Evolutionary conservation across 768 basidiomycete genomes (phyloP).

Genomic region (Hortiboletus campestris): DNA sequence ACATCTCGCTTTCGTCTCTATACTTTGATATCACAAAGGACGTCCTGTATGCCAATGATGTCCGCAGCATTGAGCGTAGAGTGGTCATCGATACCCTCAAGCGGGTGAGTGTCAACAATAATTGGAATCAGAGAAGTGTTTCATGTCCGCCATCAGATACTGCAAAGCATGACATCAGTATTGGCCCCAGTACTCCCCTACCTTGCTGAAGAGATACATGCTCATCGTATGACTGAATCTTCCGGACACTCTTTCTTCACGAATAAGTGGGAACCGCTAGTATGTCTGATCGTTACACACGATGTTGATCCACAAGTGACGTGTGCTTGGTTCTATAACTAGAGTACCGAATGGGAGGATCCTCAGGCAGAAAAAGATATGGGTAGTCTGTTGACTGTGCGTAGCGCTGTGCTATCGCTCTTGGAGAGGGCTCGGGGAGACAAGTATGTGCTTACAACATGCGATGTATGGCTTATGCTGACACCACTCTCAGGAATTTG

Average conservation of each 20-base stretch:
- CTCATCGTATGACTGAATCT: slow-evolving; percentile 17
- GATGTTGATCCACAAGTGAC: neutral
- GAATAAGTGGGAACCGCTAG: slow-evolving; percentile 66
- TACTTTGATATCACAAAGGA: slow-evolving; percentile 96
- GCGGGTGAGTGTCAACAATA: slow-evolving; percentile 44
- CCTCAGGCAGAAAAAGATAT: slow-evolving; percentile 57
- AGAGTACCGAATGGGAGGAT: slow-evolving; percentile 68
- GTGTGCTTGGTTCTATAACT: neutral
- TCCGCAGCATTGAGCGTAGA: slow-evolving; percentile 52
- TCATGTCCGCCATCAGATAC: slow-evolving; percentile 41
- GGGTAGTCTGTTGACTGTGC: slow-evolving; percentile 56
- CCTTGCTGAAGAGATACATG: slow-evolving; percentile 84
- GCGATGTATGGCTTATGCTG: neutral
- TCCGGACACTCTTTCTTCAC: slow-evolving; percentile 61
- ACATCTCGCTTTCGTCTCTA: slow-evolving; percentile 80
- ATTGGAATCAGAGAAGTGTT: neutral
- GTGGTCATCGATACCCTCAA: slow-evolving; percentile 70
- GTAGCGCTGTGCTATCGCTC: slow-evolving; percentile 58
- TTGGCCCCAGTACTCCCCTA: slow-evolving; percentile 88
- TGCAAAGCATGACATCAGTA: slow-evolving; percentile 64
- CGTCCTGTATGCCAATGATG: slow-evolving; percentile 71
- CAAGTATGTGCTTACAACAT: slow-evolving; percentile 49
- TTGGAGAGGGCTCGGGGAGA: slow-evolving; percentile 75
- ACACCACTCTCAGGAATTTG: slow-evolving; percentile 49
- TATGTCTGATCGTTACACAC: slow-evolving; percentile 34